Base-by-base conservation (phyloP, 2,329 filamentous ascomycete species). In the Paecilomyces sp. region DNA sequence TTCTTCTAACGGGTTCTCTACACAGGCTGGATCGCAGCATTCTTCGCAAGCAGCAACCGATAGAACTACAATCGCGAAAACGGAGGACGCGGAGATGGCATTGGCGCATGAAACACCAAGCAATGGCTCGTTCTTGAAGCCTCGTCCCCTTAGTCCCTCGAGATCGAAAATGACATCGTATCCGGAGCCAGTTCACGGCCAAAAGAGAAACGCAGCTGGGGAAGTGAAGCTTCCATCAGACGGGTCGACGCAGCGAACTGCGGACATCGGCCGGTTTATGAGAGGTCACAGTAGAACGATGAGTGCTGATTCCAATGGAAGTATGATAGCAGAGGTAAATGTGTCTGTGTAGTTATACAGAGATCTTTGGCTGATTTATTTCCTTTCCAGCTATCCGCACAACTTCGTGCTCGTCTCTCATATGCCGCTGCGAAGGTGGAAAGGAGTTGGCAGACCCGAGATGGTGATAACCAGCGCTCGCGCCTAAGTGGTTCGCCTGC, bases 381-480 rank as follows among this genome's bases (percentile, higher is more conserved):
- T 63, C 51, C 61, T 55, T 62, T 67, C 54, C 71, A 92, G 89
- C 78, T 91, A 58, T 91, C 90, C 50, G 85, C 87, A 58, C 89
- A 93, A 70, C 82, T 97, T 57, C 89, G 88, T 70, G 88, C 91
- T 56, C 89, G 91, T 67, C 82, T 97, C 30, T 91, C 91, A 6
- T 97, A 97, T 74, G 93, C 93, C 64, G 94, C 96, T 84, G 84
- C 95, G 71, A 97, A 96, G 75, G 89, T 97, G 50, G 91, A 91
- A 71, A 87, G 95, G 70, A 91, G 91, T 60, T 94, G 92, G 88
- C 89, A 96, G 75, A 83, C 87, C 56, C 70, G 66, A 25, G 86
- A 88, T 63, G 86, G 86, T 18, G 85, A 94, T 31, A 91, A 93
- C 75, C 85, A 84, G 54, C 77, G 91, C 50, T 85, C 89, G 9